Base-by-base conservation (phyloP, 1,284 basidiomycete species). In the Phellopilus nigrolimitatus region DNA sequence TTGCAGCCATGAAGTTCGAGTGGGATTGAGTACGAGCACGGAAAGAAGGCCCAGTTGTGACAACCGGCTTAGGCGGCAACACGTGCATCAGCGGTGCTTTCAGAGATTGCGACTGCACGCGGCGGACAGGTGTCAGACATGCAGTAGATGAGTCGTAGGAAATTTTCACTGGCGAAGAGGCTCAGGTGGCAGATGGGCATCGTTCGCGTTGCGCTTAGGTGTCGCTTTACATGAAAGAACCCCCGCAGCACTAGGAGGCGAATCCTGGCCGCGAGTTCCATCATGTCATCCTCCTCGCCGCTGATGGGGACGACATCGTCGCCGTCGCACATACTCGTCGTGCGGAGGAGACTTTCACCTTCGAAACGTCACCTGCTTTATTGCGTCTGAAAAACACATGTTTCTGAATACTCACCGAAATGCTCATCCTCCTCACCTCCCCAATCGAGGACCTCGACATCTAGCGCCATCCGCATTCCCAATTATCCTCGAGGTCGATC, bases 221-320 rank as follows among this genome's bases (percentile, higher is more conserved):
- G 7, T 52, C 12, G 21, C 37, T 31, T 43, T 39, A 37, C 27
- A 27, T 17, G 19, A 33, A 27, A 36, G 25, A 10, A 37, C 9
- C 12, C 28, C 24, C n/a, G 24, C 10, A 27, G 9, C 10, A 24
- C 24, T 3, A 17, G 13, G 49, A 17, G 42, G 42, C n/a, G 39
- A 47, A 36, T 55, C 54, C n/a, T 47, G 48, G 68, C 63, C 43
- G 66, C 65, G 48, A 65, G 64, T 31, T 72, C 69, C 44, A 64
- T 62, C 56, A 64, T 61, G 55, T 84, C 80, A 48, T 83, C n/a
- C n/a, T n/a, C n/a, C n/a, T n/a, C n/a, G n/a, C n/a, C n/a, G n/a
- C n/a, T n/a, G n/a, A n/a, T n/a, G 46, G 82, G 86, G 55, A 86
- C 80, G 51, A 79, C 80, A 61, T 85, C 84, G 59, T 81, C 82